These are phyloP conservation scores for Houttuynia cordata DNA, from an alignment of 164 flowering plant species.

Conservation along the genomic window DNA sequence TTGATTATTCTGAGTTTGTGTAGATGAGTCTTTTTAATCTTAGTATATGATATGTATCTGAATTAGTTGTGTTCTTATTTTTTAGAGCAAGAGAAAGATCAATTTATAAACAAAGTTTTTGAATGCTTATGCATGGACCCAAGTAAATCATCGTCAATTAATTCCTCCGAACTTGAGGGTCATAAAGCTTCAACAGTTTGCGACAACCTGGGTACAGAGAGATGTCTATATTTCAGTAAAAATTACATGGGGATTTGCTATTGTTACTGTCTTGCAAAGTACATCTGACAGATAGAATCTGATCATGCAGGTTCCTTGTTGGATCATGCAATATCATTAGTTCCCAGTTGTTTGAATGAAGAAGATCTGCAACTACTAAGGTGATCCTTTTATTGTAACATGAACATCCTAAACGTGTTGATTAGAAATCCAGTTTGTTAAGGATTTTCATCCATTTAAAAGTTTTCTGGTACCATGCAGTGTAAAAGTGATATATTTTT, in stretches of 20 bases:
- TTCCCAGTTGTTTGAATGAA: constrained; percentile 62
- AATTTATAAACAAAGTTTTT: constrained; percentile 60
- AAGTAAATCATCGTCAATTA: constrained; percentile 27
- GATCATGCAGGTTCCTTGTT: constrained; percentile 64
- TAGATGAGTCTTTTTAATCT: too few relatives aligned
- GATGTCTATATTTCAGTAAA: background rate
- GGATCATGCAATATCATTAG: constrained; percentile 72
- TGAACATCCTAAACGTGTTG: background rate
- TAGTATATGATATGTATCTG: background rate
- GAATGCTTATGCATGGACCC: constrained; percentile 45
- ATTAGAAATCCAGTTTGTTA: too few relatives aligned
- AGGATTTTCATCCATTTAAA: too few relatives aligned
- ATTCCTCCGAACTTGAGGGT: constrained; percentile 22
- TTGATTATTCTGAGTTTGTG: background rate
- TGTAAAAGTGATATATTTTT: too few relatives aligned
- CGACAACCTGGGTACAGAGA: constrained; percentile 49
- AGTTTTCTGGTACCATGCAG: too few relatives aligned
- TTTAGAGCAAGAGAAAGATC: constrained; percentile 86
- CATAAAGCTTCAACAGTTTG: constrained; percentile 39
- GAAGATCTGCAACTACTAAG: constrained; percentile 85
- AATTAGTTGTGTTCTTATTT: constrained; percentile 8
- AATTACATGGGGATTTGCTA: background rate
- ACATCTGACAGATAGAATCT: constrained; percentile 1
- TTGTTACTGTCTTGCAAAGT: background rate
- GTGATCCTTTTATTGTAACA: constrained; percentile 19